Evolutionary conservation across 306 rosid genomes (phyloP), one percentile per base, ranked within the genome.

Genomic region (Acacia melanoxylon): DNA sequence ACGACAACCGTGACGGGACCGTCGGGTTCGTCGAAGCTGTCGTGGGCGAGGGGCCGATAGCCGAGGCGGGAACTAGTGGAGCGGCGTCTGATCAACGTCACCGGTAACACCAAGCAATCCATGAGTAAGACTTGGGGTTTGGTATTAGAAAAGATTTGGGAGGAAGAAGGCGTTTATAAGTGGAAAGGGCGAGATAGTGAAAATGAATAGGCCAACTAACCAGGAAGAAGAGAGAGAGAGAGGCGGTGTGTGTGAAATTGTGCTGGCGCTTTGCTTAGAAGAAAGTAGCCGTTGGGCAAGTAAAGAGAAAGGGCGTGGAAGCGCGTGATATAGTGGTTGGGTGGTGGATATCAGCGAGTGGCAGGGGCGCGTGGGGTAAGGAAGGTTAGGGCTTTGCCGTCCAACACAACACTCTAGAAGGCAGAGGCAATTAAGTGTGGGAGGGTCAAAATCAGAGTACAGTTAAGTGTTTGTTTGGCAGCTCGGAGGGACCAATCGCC

Each of bases 61-160:
- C 94, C 78, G 4, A 81, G 48, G 68, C 88, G 80, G 0, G 92
- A 87, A 6, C 89, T 85, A 12, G 86, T 81, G 59, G 89, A 81
- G 35, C 91, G 85, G 75, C 86, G 86, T 61, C 89, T 88, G 78
- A 90, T 76, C 80, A 88, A 42, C 0, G 92, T 54, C 79, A 89
- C 91, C 13, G 97, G 98, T 87, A 88, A 75, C 19, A 90, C 98
- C 80, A 95, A 81, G 86, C 98, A 95, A 86, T 84, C 92, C 98
- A 95, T 94, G 46, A 66, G 46, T 29, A 62, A 27, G 31, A 75
- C 25, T 37, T 20, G 17, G 33, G 41, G 31, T 4, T 59, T 11
- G 67, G 67, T 61, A 61, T 1, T 10, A 15, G 66, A 22, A 68
- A 10, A 10, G 49, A 19, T 4, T 68, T 19, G n/a, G 31, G 31